Evolutionary conservation across 768 basidiomycete genomes (phyloP), one percentile per base, ranked within the genome.

Genomic region (Suillus sp.): DNA sequence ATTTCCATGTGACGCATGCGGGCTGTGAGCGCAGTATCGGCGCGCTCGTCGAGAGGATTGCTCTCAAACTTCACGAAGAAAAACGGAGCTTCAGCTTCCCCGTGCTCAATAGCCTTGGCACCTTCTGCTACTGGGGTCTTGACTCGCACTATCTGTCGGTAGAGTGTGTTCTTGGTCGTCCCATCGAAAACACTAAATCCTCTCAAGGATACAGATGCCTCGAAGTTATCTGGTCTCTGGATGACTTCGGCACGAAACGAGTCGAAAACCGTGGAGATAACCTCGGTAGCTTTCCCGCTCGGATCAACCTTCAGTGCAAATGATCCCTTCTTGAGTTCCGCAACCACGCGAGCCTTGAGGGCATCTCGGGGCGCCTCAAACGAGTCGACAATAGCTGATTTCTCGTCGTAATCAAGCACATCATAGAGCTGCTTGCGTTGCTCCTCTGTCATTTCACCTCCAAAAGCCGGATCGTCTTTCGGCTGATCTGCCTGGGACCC

Each of bases 1-100:
- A 99, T 90, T 76, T 99, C 96, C 88, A 96, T 91, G 69, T 96
- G 91, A 13, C 93, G 86, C 92, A 98, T 91, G 62, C 88, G 89
- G 54, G 96, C 85, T 14, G 91, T 92, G 60, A 99, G 79, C 1
- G 91, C 93, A 69, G 84, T 96, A 72, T 99, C 96, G 30, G 97
- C 95, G 50, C 93, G 86, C 59, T 90, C 88, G 73, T 97, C 94
- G 45, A 98, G 79, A 10, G 96, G 97, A 66, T 92, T 95, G 63
- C 88, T 89, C 78, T 99, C 97, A 67, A 95, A 91, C 72, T 92
- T 93, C 69, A 96, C 78, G 68, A 86, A 92, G 76, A 99, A 94
- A 81, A 99, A 98, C 2, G 86, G 83, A 9, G 84, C 84, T 18
- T 77, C 76, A 9, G 73, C 64, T 54, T 73, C 68, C 62, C 65